Conservation (phyloP, 345 rosid species). For the Salix viminalis region DNA sequence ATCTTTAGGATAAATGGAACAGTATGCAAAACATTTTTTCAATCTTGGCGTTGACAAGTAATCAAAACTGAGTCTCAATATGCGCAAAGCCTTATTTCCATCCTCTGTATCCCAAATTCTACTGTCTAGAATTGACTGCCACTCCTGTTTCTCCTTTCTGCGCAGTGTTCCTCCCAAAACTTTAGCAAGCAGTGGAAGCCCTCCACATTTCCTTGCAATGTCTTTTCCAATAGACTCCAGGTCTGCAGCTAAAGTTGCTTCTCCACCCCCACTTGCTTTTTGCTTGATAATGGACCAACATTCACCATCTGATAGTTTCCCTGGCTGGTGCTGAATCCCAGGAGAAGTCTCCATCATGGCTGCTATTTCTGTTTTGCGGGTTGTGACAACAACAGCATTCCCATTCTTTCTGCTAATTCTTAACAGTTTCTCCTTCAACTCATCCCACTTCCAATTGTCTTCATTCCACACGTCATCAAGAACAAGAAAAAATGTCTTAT, state of each 20-base stretch:
- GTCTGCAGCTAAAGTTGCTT: background rate
- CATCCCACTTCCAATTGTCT: background rate
- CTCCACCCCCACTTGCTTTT: background rate
- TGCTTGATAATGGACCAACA: conserved; percentile 20
- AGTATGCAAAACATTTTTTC: conserved; percentile 14
- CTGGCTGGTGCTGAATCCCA: background rate
- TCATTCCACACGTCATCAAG: conserved; percentile 30
- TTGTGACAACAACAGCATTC: conserved; percentile 13
- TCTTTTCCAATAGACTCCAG: conserved; percentile 14
- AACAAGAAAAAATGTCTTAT: conserved; percentile 6
- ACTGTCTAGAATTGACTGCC: conserved; percentile 7
- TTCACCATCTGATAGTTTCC: background rate
- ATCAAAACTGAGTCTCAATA: conserved; percentile 14
- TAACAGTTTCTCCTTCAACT: conserved; percentile 4
- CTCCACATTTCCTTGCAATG: conserved; percentile 21
- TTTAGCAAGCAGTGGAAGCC: conserved; percentile 14
- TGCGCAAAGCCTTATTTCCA: background rate
- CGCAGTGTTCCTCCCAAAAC: conserved; percentile 9
- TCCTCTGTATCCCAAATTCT: background rate
- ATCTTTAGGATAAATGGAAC: conserved; percentile 3
- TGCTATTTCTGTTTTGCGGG: conserved; percentile 16
- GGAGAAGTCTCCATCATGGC: background rate
- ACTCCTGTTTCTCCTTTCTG: background rate
- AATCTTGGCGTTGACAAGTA: background rate
- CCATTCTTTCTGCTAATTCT: background rate